Base-by-base conservation (phyloP, 2,329 filamentous ascomycete genomes). In the Aurifilum marmelostoma region DNA sequence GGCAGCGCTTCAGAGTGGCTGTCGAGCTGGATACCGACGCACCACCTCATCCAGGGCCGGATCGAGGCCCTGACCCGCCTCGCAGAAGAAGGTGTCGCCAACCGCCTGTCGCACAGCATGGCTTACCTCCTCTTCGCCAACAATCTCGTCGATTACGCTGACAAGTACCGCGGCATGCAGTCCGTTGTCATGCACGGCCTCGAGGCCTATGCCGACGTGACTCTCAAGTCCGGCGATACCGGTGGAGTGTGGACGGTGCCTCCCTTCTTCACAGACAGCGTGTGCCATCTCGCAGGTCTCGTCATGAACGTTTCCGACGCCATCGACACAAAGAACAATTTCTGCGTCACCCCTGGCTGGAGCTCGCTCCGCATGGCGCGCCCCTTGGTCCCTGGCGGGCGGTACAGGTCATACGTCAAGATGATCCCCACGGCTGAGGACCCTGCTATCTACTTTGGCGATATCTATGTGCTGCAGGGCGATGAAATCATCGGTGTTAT, bases 21-120 rank as follows among this genome's bases (percentile, higher is more conserved):
- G 24, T 76, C 80, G 27, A 82, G 85, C 58, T 90, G 87, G 87
- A 77, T 80, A 54, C 86, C 86, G 41, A 83, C 82, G 67, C 80
- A 84, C 54, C 90, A 90, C 73, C 79, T 89, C 29, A 82, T 91
- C 71, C 82, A 85, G 73, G 79, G 79, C 64, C 82, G 83, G 59
- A 80, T 85, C 67, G 76, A 82, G 8, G 77, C 76, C 60, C 79
- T 85, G 2, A 75, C 81, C 66, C 74, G 83, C 67, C 87, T 87
- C 72, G 86, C 86, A 2, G 78, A 83, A 62, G 81, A 80, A 47
- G 88, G 88, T 34, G 81, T 82, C 56, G 88, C 88, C 56, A 87
- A 87, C 77, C 86, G 88, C 71, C 83, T 91, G 65, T 83, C 86
- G 69, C 84, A 86, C 54, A 86, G 71, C 74, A 74, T 73, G 75